Evolutionary conservation across 2,329 filamentous ascomycete species (phyloP), one percentile per base, ranked within the genome.

Genomic region (Calonectria pseudoreteaudii): DNA sequence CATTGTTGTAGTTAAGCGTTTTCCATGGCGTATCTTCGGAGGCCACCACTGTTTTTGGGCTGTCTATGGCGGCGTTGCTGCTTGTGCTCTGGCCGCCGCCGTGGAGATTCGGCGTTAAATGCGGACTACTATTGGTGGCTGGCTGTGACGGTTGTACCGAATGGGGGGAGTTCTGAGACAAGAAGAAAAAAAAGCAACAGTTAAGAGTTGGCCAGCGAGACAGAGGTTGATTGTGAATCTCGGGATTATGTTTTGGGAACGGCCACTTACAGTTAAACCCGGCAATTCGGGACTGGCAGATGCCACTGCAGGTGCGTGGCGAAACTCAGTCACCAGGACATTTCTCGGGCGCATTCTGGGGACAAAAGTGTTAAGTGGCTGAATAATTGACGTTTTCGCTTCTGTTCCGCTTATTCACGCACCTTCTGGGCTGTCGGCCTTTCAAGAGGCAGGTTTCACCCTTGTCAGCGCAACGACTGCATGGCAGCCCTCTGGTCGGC

Each of bases 391-490:
- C 8, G 11, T 44, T 47, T 23, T 64, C 14, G 28, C 14, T 7
- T 14, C 26, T 9, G 26, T 34, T 6, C 20, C 7, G 26, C 31
- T 44, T 47, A 31, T 65, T 49, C 41, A 31, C 38, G 38, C 26
- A 52, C 68, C 68, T 70, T 70, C 68, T 47, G 31, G 56, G 68
- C 23, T 70, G 68, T 31, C 68, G 68, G 34, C 47, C 53, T 47
- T 56, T 64, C 41, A 70, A 49, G 7, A 64, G 16, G 38, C 68
- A 70, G 7, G 30, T 53, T 26, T 70, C 68, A 8, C 68, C 68
- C 58, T 60, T 64, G 34, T 70, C 68, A 10, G 26, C 5, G 30
- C 68, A 70, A 11, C 68, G 68, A n/a, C 41, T 70, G 47, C 68
- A 70, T 3, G 68, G 68, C 31, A 70, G 23, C 9, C 68, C 68